Evolutionary conservation across 306 rosid genomes (phyloP).

Genomic region (Dalbergia cultrata): DNA sequence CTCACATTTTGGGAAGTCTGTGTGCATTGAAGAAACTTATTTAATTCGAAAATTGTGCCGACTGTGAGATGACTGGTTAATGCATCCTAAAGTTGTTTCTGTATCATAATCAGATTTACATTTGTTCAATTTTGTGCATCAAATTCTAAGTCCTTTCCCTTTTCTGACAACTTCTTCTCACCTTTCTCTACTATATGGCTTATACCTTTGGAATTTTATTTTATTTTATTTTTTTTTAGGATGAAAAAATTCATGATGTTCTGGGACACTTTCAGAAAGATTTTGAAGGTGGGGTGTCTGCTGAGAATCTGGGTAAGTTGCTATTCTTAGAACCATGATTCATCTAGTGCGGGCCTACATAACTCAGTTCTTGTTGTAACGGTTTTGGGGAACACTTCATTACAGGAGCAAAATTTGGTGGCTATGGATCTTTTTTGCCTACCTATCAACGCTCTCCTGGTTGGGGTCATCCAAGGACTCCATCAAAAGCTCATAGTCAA

Average conservation of each 20-base stretch:
- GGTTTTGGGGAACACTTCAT: slow-evolving; percentile 27
- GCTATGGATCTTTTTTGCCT: slow-evolving; percentile 79
- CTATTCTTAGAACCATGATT: slow-evolving; percentile 28
- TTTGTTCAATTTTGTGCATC: neutral
- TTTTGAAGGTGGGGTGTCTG: slow-evolving; percentile 68
- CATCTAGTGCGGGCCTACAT: slow-evolving; percentile 16
- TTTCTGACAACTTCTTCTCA: neutral
- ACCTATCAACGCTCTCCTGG: slow-evolving; percentile 54
- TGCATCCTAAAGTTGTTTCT: slow-evolving; percentile 5
- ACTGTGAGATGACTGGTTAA: slow-evolving; percentile 29
- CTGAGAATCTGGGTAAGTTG: slow-evolving; percentile 73
- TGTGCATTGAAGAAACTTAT: slow-evolving; percentile 18
- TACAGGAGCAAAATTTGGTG: slow-evolving; percentile 70
- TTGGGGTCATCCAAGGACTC: slow-evolving; percentile 57
- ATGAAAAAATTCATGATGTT: slow-evolving; percentile 62
- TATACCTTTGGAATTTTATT: slow-evolving; percentile 18
- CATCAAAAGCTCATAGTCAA: slow-evolving; percentile 57
- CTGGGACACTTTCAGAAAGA: slow-evolving; percentile 77
- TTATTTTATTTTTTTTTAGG: too few relatives aligned
- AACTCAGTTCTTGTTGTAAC: slow-evolving; percentile 15
- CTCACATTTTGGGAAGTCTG: slow-evolving; percentile 24
- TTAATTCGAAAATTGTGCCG: slow-evolving; percentile 52
- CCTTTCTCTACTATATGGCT: neutral
- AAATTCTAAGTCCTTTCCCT: neutral
- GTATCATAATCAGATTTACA: slow-evolving; percentile 9